Percentiles rank a stretch among this genome's conserved stretches.
phyloP scores from a whole-genome alignment of 495 filamentous ascomycete genomes.

The Parathielavia appendiculata region DNA sequence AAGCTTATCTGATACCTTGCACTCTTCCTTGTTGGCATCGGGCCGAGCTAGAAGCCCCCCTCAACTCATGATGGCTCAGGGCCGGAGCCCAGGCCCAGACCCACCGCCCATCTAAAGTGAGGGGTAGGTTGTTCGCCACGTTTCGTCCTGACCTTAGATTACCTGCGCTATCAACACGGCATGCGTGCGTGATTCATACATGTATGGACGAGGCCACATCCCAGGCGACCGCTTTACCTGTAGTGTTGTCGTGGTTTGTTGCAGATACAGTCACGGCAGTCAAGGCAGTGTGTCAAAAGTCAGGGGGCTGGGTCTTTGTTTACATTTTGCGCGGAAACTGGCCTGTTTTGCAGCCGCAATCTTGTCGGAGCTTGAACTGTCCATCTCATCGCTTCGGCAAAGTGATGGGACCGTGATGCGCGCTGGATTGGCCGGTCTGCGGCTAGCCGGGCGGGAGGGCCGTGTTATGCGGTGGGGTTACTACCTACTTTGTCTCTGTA shows the following conservation, averaged over 20 bases:
- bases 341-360: not conserved
- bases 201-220: not conserved
- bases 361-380: not conserved
- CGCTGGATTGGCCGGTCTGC: slow-evolving; percentile 6
- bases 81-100: too few relatives aligned
- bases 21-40: too few relatives aligned
- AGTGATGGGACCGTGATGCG: slow-evolving; percentile 5
- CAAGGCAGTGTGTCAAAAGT: too few relatives aligned
- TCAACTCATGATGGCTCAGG: too few relatives aligned
- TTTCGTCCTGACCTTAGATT: too few relatives aligned
- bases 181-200: not conserved
- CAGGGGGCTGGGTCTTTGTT: not conserved
- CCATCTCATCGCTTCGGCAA: not conserved
- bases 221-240: too few relatives aligned
- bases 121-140: too few relatives aligned
- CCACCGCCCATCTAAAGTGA: too few relatives aligned
- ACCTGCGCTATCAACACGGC: not conserved
- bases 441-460: slow-evolving; percentile 3
- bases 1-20: too few relatives aligned
- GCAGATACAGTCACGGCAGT: too few relatives aligned
- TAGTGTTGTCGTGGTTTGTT: too few relatives aligned
- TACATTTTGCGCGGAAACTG: not conserved
- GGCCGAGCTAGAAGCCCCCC: too few relatives aligned
- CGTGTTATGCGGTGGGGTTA: not conserved
- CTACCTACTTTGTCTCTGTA: not conserved